Evolutionary conservation across 164 flowering plant genomes (phyloP).

Genomic region (Magnolia sinica): DNA sequence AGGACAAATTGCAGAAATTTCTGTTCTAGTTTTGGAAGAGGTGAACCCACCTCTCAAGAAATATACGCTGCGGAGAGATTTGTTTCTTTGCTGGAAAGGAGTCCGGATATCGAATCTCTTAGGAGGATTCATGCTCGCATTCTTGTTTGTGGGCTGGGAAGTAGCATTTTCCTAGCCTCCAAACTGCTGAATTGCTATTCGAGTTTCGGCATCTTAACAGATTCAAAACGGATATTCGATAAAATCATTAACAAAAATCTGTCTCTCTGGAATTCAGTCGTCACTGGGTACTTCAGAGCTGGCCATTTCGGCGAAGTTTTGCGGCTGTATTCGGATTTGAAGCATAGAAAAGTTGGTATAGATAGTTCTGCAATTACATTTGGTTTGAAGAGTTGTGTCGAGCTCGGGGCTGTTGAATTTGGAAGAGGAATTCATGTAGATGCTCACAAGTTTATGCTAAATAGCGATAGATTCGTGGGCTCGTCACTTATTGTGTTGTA

Average conservation of each 20-base stretch:
- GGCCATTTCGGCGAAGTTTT: slow-evolving; percentile 39
- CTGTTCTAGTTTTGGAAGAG: background rate
- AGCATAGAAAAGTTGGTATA: slow-evolving; percentile 27
- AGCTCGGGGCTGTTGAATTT: slow-evolving; percentile 26
- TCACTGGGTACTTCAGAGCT: slow-evolving; percentile 42
- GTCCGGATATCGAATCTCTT: slow-evolving; percentile 24
- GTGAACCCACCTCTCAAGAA: slow-evolving; percentile 8
- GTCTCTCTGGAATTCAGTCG: slow-evolving; percentile 40
- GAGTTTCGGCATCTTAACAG: slow-evolving; percentile 26
- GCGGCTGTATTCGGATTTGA: slow-evolving; percentile 32
- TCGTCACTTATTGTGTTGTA: slow-evolving; percentile 33
- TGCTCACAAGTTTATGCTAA: slow-evolving; percentile 40
- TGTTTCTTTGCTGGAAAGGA: slow-evolving; percentile 25
- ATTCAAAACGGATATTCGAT: slow-evolving; percentile 38
- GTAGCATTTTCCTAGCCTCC: slow-evolving; percentile 34
- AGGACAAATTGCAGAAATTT: background rate
- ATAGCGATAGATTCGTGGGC: slow-evolving; percentile 16
- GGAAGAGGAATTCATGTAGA: slow-evolving; percentile 53
- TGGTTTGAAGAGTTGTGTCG: slow-evolving; percentile 42
- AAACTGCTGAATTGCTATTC: slow-evolving; percentile 41
- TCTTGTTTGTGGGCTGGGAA: slow-evolving; percentile 25
- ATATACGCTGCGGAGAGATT: slow-evolving; percentile 12
- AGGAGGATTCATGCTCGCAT: slow-evolving; percentile 38
- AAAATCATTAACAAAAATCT: slow-evolving; percentile 27
- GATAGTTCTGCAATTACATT: slow-evolving; percentile 36